phyloP scores from a whole-genome alignment of 1,284 basidiomycete species.

The Ustilago vetiveriae region DNA sequence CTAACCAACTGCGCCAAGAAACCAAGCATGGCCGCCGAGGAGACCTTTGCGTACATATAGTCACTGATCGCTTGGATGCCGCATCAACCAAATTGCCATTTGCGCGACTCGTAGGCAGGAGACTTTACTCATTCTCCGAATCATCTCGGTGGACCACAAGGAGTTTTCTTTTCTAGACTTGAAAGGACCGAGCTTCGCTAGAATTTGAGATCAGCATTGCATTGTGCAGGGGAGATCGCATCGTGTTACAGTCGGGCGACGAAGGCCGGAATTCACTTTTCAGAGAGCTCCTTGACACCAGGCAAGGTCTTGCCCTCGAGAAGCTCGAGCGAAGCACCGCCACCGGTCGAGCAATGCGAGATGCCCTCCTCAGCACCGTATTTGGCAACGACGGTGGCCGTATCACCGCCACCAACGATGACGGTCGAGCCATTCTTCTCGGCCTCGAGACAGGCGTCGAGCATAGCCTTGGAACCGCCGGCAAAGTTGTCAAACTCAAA shows the following conservation, averaged over 20 bases:
- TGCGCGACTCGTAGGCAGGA: no score
- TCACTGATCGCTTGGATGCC: background rate
- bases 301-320: conserved; percentile 76
- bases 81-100: no score
- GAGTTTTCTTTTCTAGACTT: no score
- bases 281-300: conserved; percentile 55
- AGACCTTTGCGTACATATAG: background rate
- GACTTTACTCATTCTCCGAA: no score
- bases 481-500: conserved; percentile 96
- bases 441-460: conserved; percentile 88
- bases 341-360: conserved; percentile 95
- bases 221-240: no score
- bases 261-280: conserved; percentile 40
- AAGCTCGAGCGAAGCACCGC: conserved; percentile 81
- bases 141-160: no score
- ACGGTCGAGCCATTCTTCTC: conserved; percentile 87
- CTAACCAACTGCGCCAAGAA: conserved; percentile 58
- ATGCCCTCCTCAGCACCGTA: conserved; percentile 81
- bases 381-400: conserved; percentile 70
- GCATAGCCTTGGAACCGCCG: conserved; percentile 82
- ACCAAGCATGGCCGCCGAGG: background rate
- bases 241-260: conserved; percentile 12
- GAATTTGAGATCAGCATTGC: no score
- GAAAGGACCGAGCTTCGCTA: no score
- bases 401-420: conserved; percentile 75